Percentiles rank a stretch among this genome's conserved stretches.
Conservation (phyloP, 202 grass and related monocot species). For the Zoysia matrella region DNA sequence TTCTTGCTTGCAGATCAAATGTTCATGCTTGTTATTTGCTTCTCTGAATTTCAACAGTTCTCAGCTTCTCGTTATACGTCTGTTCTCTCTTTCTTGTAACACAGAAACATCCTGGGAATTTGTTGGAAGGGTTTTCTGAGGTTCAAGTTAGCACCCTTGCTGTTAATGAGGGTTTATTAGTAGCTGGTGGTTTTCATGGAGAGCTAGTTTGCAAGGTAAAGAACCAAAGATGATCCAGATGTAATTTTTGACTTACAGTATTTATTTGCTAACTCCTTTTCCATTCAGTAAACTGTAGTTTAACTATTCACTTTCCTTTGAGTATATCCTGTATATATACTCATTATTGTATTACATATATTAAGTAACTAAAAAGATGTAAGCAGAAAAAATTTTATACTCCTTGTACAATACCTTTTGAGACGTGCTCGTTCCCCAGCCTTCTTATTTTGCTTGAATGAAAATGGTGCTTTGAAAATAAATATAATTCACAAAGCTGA, state of each 20-base stretch:
- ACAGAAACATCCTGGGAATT: conserved; percentile 78
- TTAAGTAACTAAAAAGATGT: conserved; percentile 17
- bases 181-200: conserved; percentile 96
- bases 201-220: conserved; percentile 94
- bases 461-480: neutral
- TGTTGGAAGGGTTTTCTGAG: conserved; percentile 77
- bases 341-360: conserved; percentile 22
- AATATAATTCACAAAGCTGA: conserved; percentile 3
- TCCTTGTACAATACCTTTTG: neutral
- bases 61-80: conserved; percentile 13
- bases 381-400: conserved; percentile 16
- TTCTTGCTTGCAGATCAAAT: conserved; percentile 32
- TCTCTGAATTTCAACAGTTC: conserved; percentile 3
- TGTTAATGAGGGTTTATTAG: conserved; percentile 77
- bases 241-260: conserved; percentile 8
- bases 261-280: neutral
- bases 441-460: neutral
- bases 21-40: conserved; percentile 20
- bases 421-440: neutral
- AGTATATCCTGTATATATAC: neutral
- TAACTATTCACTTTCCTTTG: neutral
- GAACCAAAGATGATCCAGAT: neutral
- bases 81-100: conserved; percentile 26
- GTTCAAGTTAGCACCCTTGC: conserved; percentile 92
- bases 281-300: neutral